Base-by-base conservation (phyloP, 1,284 basidiomycete genomes). In the Tylopilus sp. region DNA sequence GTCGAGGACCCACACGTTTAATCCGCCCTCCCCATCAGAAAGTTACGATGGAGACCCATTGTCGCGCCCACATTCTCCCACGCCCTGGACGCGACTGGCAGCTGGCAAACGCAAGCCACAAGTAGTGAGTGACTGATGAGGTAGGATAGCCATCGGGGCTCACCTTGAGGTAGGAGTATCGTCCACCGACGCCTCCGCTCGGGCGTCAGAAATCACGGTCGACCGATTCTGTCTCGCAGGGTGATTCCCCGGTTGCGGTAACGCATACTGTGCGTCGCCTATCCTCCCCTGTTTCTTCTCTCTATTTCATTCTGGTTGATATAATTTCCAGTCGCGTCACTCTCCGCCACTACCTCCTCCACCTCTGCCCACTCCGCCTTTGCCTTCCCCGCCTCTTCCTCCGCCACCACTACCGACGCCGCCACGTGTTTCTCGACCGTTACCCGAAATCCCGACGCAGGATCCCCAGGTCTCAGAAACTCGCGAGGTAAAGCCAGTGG, bases 131-230 rank as follows among this genome's bases (percentile, higher is more conserved):
- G 50, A 37, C 29, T 29, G 31, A 28, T 43, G 5, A 12, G 41
- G 40, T 45, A 21, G 40, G 48, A 37, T 49, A 36, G 24, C 41
- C 24, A 35, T 51, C 24, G 17, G 26, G 31, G 49, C 46, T 51
- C 44, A 51, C 38, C 35, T 20, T 38, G 57, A 14, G 35, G 10
- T 55, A 80, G 79, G 63, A 68, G 38, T 80, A 77, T 60, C 73
- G 78, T 20, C 77, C 80, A 37, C 80, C 80, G 14, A 81, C 80
- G 2, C 80, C 78, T 2, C 80, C 78, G n/a, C 64, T 78, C 44
- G 71, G 69, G 20, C 69, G 67, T 51, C 71, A 67, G 54, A 68
- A 66, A 55, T 67, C 60, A 35, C 65, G 65, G 21, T 58, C 63
- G 14, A 48, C 50, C 11, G 62, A 67, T 33, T 61, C 56, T 21